Percentiles rank a stretch among this genome's conserved stretches.
Evolutionary conservation across 768 basidiomycete genomes (phyloP).

Genomic region (Tubosaeta brunneosetosa): DNA sequence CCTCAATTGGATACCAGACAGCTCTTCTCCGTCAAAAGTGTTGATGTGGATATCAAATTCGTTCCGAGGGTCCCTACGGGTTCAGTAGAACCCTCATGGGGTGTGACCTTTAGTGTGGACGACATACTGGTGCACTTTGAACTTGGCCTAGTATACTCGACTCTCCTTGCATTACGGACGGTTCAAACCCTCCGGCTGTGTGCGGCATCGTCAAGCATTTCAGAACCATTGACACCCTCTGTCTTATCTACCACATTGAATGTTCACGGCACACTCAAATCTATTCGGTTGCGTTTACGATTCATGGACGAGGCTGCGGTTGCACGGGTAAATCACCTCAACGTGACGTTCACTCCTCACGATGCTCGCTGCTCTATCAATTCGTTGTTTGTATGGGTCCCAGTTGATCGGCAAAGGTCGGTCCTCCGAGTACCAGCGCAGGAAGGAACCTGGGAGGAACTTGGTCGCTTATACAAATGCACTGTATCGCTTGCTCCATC

Average conservation of each 20-base stretch:
- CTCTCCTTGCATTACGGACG: conserved; percentile 57
- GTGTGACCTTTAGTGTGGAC: conserved; percentile 48
- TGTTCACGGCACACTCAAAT: conserved; percentile 35
- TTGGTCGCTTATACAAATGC: conserved; percentile 56
- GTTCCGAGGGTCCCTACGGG: conserved; percentile 6
- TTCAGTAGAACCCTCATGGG: conserved; percentile 27
- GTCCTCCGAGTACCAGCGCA: conserved; percentile 23
- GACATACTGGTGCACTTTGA: conserved; percentile 50
- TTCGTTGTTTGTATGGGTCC: conserved; percentile 53
- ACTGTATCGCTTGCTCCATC: conserved; percentile 33
- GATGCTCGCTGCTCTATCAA: conserved; percentile 34
- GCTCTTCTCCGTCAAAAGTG: conserved; percentile 40
- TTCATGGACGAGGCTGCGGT: conserved; percentile 48
- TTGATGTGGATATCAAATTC: conserved; percentile 26
- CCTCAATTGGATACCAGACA: conserved; percentile 37
- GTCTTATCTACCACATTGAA: conserved; percentile 17
- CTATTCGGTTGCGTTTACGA: conserved; percentile 44
- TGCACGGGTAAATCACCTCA: conserved; percentile 30
- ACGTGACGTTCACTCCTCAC: conserved; percentile 14
- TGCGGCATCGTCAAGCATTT: conserved; percentile 12
- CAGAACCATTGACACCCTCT: conserved; percentile 16
- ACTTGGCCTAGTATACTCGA: conserved; percentile 65
- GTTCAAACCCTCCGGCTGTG: conserved; percentile 37
- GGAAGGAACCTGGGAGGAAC: conserved; percentile 67
- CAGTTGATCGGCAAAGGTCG: conserved; percentile 38